Percentiles rank a stretch among this genome's conserved stretches.
These are phyloP conservation scores for Coniella vitis DNA, from an alignment of 2,329 filamentous ascomycete species.

Conservation along the genomic window DNA sequence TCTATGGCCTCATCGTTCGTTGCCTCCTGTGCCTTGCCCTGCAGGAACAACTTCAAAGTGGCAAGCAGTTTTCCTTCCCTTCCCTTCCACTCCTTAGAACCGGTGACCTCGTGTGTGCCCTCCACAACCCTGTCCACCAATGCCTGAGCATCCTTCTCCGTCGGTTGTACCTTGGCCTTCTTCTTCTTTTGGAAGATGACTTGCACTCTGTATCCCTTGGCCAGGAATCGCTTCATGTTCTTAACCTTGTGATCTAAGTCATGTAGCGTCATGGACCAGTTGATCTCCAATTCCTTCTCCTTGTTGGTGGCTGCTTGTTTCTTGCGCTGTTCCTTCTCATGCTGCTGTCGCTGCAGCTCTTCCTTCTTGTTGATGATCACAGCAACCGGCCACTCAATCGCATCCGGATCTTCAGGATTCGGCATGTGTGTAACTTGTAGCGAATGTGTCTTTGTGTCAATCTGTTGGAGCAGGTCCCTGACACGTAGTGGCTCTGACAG, in stretches of 20 bases:
- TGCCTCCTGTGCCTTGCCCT: constrained; percentile 27
- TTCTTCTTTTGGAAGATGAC: constrained; percentile 62
- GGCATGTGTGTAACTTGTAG: constrained; percentile 37
- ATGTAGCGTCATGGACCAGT: constrained; percentile 75
- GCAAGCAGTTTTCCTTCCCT: constrained; percentile 36
- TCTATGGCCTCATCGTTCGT: constrained; percentile 1
- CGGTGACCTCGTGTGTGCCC: constrained; percentile 24
- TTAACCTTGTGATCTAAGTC: constrained; percentile 69
- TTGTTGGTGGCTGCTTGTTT: constrained; percentile 34
- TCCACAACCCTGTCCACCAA: constrained; percentile 47
- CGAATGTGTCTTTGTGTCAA: constrained; percentile 28
- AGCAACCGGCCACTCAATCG: constrained; percentile 52
- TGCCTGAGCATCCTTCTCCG: constrained; percentile 50
- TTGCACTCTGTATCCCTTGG: constrained; percentile 69
- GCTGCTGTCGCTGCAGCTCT: constrained; percentile 34
- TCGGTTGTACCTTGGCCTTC: constrained; percentile 54
- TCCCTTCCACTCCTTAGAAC: constrained; percentile 33
- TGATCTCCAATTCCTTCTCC: constrained; percentile 76
- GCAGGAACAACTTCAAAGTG: constrained; percentile 30
- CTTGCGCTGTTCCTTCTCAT: constrained; percentile 36
- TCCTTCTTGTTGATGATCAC: constrained; percentile 57
- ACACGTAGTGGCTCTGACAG: constrained; percentile 34
- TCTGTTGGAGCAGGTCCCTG: constrained; percentile 32
- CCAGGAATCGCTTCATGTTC: constrained; percentile 61
- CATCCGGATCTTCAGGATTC: constrained; percentile 22